Evolutionary conservation across 2,329 filamentous ascomycete species (phyloP).

Genomic region (Paecilomyces formosus): DNA sequence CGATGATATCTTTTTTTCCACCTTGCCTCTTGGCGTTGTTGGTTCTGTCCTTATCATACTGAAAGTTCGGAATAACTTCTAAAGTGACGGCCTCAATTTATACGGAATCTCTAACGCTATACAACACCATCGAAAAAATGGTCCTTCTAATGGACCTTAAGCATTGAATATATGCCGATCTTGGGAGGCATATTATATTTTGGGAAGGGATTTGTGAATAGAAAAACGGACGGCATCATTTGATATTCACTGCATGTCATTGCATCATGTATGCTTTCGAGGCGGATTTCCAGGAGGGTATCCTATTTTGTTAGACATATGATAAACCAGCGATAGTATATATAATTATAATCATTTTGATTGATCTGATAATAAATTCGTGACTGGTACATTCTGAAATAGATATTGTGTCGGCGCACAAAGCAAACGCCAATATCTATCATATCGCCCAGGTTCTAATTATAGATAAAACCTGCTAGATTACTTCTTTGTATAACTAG

Average conservation of each 20-base stretch:
- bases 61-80: background rate
- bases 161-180: background rate
- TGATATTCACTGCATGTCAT: background rate
- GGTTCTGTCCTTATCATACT: background rate
- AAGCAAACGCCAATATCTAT: too few relatives aligned
- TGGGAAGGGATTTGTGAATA: background rate
- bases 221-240: background rate
- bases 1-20: background rate
- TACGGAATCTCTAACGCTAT: background rate
- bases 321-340: too few relatives aligned
- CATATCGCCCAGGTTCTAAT: too few relatives aligned
- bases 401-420: too few relatives aligned
- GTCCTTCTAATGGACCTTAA: background rate
- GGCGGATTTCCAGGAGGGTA: background rate
- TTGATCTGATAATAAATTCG: too few relatives aligned
- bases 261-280: background rate
- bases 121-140: background rate
- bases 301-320: background rate
- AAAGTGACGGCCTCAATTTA: background rate
- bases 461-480: too few relatives aligned
- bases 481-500: too few relatives aligned
- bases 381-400: too few relatives aligned
- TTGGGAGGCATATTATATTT: background rate
- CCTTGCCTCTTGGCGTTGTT: background rate
- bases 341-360: too few relatives aligned